A percentile compares a stretch with the other conserved stretches of the same genome.
These are phyloP conservation scores for Halenospora varia DNA, from an alignment of 495 filamentous ascomycete species.

Conservation along the genomic window DNA sequence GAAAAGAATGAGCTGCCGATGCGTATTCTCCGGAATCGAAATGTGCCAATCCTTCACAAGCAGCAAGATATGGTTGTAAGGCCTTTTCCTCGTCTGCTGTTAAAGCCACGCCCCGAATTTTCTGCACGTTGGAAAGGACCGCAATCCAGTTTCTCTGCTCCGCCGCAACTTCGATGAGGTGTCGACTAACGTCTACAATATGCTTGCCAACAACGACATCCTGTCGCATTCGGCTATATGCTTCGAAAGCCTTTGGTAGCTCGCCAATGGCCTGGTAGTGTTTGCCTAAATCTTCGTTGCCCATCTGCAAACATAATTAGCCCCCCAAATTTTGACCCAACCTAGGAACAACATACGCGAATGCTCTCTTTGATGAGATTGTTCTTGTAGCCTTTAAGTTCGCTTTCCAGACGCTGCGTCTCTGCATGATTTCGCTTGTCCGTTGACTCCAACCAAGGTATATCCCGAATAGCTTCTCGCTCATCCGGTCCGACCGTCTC, in stretches of 20 bases:
- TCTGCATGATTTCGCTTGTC: slow-evolving; percentile 60
- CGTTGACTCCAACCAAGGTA: slow-evolving; percentile 62
- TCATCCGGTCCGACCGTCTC: slow-evolving; percentile 61
- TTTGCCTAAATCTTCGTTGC: slow-evolving; percentile 68
- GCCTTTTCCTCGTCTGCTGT: slow-evolving; percentile 54
- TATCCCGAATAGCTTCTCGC: slow-evolving; percentile 60
- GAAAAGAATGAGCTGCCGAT: slow-evolving; percentile 71
- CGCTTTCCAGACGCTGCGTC: slow-evolving; percentile 68
- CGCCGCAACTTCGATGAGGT: slow-evolving; percentile 61
- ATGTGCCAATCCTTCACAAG: slow-evolving; percentile 66
- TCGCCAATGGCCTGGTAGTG: slow-evolving; percentile 66
- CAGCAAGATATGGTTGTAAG: slow-evolving; percentile 59
- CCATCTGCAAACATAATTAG: slow-evolving; percentile 51
- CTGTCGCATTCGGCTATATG: slow-evolving; percentile 71
- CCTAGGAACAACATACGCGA: slow-evolving; percentile 71
- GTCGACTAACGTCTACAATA: slow-evolving; percentile 65
- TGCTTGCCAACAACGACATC: slow-evolving; percentile 68
- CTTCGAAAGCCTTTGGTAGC: slow-evolving; percentile 55
- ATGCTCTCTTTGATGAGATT: slow-evolving; percentile 98
- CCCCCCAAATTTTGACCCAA: neutral
- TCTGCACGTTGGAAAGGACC: slow-evolving; percentile 63
- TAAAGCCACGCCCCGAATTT: slow-evolving; percentile 52
- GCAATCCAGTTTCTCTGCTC: slow-evolving; percentile 64
- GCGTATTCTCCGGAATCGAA: slow-evolving; percentile 60
- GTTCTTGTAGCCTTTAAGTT: slow-evolving; percentile 92